Evolutionary conservation across 495 filamentous ascomycete species (phyloP), one percentile per base, ranked within the genome.

Genomic region (Neurospora tetrasperma): DNA sequence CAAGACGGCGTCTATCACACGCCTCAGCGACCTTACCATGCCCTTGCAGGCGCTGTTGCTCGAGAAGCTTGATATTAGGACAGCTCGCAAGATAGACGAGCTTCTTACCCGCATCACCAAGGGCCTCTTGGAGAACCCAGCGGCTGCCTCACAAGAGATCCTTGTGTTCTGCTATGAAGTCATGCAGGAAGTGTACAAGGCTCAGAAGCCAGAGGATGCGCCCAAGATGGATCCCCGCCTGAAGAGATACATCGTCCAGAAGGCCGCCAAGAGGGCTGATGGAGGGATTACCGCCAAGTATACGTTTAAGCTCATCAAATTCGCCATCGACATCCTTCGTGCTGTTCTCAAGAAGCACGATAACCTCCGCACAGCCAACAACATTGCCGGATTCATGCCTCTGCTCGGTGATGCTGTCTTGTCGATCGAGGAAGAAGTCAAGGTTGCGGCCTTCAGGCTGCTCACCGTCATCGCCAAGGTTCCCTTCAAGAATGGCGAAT

Each of bases 91-190:
- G 83, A 89, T 97, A 71, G 96, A 99, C 75, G 94, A 97, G 71
- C 87, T 99, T 3, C 84, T 98, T 42, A 88, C 90, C 70, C 89
- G 96, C 72, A 93, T 98, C 69, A 89, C 91, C 9, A 87, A 91
- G 72, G 96, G 96, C 42, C 85, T 99, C 23, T 75, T 94, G 71
- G 89, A 90, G 68, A 99, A 99, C 75, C 86, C 90, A 10, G 89
- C 88, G 12, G 89, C 92, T 9, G 87, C 90, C 70, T 92, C 89
- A 62, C 90, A 90, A 66, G 91, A 96, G 71, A 87, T 95, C 70
- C 83, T 98, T 54, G 83, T 98, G 0, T 98, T 98, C 82, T 97
- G 94, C 80, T 97, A 97, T 78, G 92, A 98, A 82, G 87, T 97
- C 62, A 91, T 97, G 42, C 90, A 94, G 78, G 91, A 94, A 75